A percentile compares a stretch with the other conserved stretches of the same genome.
phyloP scores from a whole-genome alignment of 2,329 filamentous ascomycete genomes.

The Pyrenochaeta sp. region DNA sequence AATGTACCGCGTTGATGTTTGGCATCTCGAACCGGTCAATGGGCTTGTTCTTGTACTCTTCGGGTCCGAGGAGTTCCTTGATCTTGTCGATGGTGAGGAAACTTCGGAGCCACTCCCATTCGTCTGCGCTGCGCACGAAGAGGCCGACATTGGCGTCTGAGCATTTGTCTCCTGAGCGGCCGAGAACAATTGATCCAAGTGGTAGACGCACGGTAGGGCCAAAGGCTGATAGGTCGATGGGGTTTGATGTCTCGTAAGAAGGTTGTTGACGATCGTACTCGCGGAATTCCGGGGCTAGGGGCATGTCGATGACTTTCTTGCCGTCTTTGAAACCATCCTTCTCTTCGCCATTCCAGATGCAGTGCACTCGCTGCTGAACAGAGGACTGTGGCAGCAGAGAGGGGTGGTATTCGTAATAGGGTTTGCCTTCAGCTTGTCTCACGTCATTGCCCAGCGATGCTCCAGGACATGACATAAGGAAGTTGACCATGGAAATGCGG shows the following conservation, averaged over 20 bases:
- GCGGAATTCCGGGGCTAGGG: constrained; percentile 23
- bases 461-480: constrained; percentile 53
- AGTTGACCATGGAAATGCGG: constrained; percentile 49
- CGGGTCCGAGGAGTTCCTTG: constrained; percentile 36
- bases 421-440: constrained; percentile 32
- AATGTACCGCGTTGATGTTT: constrained; percentile 50
- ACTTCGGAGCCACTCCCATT: constrained; percentile 41
- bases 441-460: constrained; percentile 39
- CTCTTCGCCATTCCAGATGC: constrained; percentile 32
- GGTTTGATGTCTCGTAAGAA: constrained; percentile 41
- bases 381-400: constrained; percentile 41
- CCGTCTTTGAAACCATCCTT: constrained; percentile 18
- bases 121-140: constrained; percentile 39
- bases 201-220: constrained; percentile 47
- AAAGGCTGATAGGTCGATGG: constrained; percentile 37
- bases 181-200: constrained; percentile 48
- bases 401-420: constrained; percentile 53
- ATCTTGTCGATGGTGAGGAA: constrained; percentile 37
- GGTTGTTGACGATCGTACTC: constrained; percentile 35
- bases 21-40: constrained; percentile 51
- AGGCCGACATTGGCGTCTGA: constrained; percentile 43
- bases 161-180: constrained; percentile 44
- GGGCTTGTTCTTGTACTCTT: constrained; percentile 40
- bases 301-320: constrained; percentile 26
- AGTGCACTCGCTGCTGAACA: constrained; percentile 37